Percentiles rank a stretch among this genome's conserved stretches.
phyloP scores from a whole-genome alignment of 352 stramenopile species.

The Phytophthora brassicae region DNA sequence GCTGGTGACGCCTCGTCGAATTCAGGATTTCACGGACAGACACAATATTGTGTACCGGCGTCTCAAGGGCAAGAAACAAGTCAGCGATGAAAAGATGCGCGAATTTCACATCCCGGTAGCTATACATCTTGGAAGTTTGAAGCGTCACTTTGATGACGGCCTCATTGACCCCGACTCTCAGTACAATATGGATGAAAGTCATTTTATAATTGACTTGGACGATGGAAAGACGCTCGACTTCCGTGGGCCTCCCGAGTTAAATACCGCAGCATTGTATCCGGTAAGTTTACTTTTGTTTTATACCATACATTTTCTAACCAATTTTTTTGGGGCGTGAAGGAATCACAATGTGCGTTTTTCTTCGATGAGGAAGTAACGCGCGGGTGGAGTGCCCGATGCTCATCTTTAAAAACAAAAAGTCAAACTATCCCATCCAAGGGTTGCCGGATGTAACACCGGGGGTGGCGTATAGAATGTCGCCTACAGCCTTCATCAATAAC shows the following conservation, averaged over 20 bases:
- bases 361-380: no score
- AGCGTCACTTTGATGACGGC: conserved; percentile 5
- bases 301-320: neutral
- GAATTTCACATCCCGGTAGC: conserved; percentile 8
- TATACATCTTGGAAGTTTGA: conserved; percentile 1
- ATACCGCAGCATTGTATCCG: neutral
- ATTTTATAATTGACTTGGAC: conserved; percentile 5
- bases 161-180: neutral
- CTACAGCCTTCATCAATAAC: no score
- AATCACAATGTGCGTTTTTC: no score
- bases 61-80: conserved; percentile 9
- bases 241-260: neutral
- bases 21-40: conserved; percentile 5
- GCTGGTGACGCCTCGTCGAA: neutral
- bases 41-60: conserved; percentile 10
- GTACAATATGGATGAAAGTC: conserved; percentile 5
- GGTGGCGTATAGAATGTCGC: no score
- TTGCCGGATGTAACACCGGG: no score
- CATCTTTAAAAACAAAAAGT: no score
- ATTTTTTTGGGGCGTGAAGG: neutral
- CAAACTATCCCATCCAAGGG: no score
- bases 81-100: neutral
- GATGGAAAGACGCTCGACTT: conserved; percentile 1
- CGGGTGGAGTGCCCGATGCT: no score
- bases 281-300: neutral